Percentiles rank a stretch among this genome's conserved stretches.
phyloP scores from a whole-genome alignment of 345 rosid species.

The Eucalyptus globulus region DNA sequence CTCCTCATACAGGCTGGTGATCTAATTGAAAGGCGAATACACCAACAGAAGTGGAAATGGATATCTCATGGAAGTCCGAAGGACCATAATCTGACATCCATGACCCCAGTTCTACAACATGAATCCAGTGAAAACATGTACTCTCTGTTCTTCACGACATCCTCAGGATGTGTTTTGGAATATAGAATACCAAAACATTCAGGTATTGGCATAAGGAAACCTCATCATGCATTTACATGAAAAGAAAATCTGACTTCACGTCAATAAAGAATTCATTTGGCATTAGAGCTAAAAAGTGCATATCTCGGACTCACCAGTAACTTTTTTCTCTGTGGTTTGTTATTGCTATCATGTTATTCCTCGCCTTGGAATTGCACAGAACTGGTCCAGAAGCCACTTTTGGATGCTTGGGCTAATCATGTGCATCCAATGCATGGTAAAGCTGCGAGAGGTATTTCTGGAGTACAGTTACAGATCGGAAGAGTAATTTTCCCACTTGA shows the following conservation, averaged over 20 bases:
- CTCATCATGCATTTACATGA: neutral
- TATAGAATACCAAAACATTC: slow-evolving; percentile 25
- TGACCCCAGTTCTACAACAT: slow-evolving; percentile 33
- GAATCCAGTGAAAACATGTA: slow-evolving; percentile 20
- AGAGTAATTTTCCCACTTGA: slow-evolving; percentile 48
- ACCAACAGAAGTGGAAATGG: slow-evolving; percentile 69
- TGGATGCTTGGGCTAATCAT: slow-evolving; percentile 46
- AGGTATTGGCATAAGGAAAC: slow-evolving; percentile 9
- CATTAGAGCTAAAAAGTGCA: neutral
- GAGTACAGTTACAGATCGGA: slow-evolving; percentile 39
- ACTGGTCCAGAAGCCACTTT: slow-evolving; percentile 3
- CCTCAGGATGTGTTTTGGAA: slow-evolving; percentile 37
- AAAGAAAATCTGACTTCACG: neutral
- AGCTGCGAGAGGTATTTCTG: slow-evolving; percentile 41
- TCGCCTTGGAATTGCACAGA: neutral
- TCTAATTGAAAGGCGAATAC: slow-evolving; percentile 39
- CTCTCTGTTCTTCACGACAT: slow-evolving; percentile 38
- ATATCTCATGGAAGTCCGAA: slow-evolving; percentile 44
- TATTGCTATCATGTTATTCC: neutral
- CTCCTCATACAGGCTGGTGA: slow-evolving; percentile 24
- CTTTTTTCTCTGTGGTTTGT: neutral
- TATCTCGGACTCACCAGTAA: neutral
- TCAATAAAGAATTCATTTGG: neutral
- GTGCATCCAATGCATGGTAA: slow-evolving; percentile 35
- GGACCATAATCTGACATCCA: slow-evolving; percentile 35